These are phyloP conservation scores for Berkeleyomyces rouxiae DNA, from an alignment of 2,329 filamentous ascomycete genomes.

Conservation along the genomic window DNA sequence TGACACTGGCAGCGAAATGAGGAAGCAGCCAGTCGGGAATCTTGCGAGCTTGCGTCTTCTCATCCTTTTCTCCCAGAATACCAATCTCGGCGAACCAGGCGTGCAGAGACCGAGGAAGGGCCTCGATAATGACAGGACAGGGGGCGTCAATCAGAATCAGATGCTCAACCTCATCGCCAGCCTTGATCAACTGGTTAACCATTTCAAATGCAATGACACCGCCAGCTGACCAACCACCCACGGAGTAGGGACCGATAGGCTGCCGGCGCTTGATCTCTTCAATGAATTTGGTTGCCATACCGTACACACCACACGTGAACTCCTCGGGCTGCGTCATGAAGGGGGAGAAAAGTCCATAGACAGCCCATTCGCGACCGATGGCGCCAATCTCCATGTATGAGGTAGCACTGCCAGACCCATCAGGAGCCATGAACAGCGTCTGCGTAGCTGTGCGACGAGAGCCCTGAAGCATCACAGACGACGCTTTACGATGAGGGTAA, in stretches of 20 bases:
- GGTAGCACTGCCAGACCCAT: conserved; percentile 44
- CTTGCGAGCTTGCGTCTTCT: conserved; percentile 23
- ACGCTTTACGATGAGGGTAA: conserved; percentile 35
- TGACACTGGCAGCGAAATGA: conserved; percentile 54
- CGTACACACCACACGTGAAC: conserved; percentile 38
- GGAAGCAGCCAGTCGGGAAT: conserved; percentile 58
- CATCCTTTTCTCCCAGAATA: conserved; percentile 46
- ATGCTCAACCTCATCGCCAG: conserved; percentile 39
- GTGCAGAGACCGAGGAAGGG: conserved; percentile 44
- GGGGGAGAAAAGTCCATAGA: conserved; percentile 42
- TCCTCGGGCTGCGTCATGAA: conserved; percentile 45
- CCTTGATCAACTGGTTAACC: conserved; percentile 40
- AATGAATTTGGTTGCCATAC: conserved; percentile 33
- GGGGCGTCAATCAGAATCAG: conserved; percentile 52
- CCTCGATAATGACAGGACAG: conserved; percentile 50
- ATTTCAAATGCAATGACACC: conserved; percentile 57
- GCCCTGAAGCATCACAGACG: conserved; percentile 32
- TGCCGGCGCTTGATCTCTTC: conserved; percentile 56
- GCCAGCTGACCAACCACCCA: conserved; percentile 63
- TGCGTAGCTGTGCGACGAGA: conserved; percentile 30
- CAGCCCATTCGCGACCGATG: conserved; percentile 29
- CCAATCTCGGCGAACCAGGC: conserved; percentile 58
- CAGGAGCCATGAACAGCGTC: conserved; percentile 37
- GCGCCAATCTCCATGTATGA: conserved; percentile 33
- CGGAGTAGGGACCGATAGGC: conserved; percentile 47